Evolutionary conservation across 1,284 basidiomycete genomes (phyloP).

Genomic region (Irpex sp.): DNA sequence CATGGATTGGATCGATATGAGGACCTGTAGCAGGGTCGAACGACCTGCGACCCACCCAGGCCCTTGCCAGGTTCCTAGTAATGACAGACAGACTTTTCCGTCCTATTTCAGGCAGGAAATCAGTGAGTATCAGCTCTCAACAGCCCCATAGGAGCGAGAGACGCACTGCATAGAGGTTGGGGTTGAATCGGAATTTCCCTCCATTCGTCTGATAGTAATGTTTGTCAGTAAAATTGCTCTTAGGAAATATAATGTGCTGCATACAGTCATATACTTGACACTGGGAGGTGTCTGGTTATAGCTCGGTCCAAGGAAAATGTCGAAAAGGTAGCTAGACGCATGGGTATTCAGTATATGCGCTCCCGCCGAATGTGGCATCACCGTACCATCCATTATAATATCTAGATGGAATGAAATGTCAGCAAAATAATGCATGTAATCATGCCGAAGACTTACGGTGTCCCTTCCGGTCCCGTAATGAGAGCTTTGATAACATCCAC

Average conservation of each 20-base stretch:
- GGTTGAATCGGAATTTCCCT: constrained; percentile 86
- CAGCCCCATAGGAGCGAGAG: background rate
- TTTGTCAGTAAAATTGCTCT: constrained; percentile 7
- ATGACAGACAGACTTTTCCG: constrained; percentile 87
- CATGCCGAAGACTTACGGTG: constrained; percentile 60
- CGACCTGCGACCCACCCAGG: constrained; percentile 88
- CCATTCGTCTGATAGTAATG: constrained; percentile 70
- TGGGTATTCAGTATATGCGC: background rate
- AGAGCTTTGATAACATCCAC: constrained; percentile 89
- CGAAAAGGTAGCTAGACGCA: constrained; percentile 63
- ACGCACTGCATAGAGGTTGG: constrained; percentile 83
- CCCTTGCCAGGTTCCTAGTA: constrained; percentile 89
- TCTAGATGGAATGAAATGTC: constrained; percentile 32
- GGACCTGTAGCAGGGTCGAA: constrained; percentile 79
- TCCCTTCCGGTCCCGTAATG: constrained; percentile 88
- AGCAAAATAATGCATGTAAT: constrained; percentile 2
- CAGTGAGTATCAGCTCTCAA: background rate
- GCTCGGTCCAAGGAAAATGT: constrained; percentile 83
- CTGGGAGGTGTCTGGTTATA: constrained; percentile 81
- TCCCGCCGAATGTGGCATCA: constrained; percentile 4
- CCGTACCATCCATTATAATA: constrained; percentile 81
- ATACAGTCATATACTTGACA: constrained; percentile 88
- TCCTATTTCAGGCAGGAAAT: constrained; percentile 43
- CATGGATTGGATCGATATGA: constrained; percentile 93
- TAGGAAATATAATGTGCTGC: constrained; percentile 17